Evolutionary conservation across 768 basidiomycete genomes (phyloP), one percentile per base, ranked within the genome.

Genomic region (Trametes villosa): DNA sequence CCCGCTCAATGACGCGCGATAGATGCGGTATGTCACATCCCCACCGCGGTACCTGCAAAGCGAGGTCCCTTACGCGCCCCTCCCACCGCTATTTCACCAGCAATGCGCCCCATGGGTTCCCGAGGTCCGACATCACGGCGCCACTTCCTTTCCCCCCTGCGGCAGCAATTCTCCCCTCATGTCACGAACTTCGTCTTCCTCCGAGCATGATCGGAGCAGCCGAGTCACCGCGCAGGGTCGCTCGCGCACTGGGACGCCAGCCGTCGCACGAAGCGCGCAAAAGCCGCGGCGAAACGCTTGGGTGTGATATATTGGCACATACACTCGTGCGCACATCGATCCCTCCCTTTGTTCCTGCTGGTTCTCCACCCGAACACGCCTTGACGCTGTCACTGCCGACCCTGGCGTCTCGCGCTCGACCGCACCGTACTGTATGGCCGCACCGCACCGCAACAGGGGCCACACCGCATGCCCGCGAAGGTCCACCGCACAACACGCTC

Each of bases 121-220:
- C 15, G 50, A 51, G 50, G 50, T 51, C 50, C 34, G 17, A 13
- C 29, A 17, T 11, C 12, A 27, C 7, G 17, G 26, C 46, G 29
- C 27, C 20, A 17, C 46, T 15, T 29, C 18, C 22, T 48, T 1
- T 4, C 24, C 24, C 13, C 20, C 24, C 22, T 12, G 50, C 33
- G 17, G 29, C 17, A 38, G 24, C 34, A 26, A 15, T 15, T 2
- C 30, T 9, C 18, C 36, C 15, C 30, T 4, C 29, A 31, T 49
- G 27, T 47, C n/a, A 7, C 13, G 36, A 15, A 11, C 36, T 38
- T 27, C n/a, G 20, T 20, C 56, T 57, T 57, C 47, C 56, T 57
- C 56, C 56, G 56, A 57, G 38, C 27, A 20, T 22, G 20, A 6
- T 57, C 56, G 56, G 56, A 49, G 46, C 20, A 9, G 33, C 7